A percentile compares a stretch with the other conserved stretches of the same genome.
Conservation (phyloP, 2,329 filamentous ascomycete genomes). For the Anthostomella pinea region DNA sequence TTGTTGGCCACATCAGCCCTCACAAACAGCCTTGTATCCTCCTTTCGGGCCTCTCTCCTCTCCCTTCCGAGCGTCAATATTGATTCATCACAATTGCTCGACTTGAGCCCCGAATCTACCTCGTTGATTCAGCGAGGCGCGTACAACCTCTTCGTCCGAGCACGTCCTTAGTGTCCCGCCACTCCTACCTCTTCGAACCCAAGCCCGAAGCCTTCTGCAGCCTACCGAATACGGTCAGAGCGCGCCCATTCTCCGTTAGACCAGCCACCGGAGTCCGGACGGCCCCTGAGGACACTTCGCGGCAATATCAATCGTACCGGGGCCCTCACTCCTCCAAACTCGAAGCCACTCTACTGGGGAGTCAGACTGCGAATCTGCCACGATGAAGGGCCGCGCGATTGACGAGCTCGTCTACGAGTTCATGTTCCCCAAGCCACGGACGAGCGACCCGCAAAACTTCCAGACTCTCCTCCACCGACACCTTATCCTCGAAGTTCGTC, state of each 20-base stretch:
- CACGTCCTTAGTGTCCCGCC: too few species aligned
- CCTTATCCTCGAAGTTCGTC: slow-evolving; percentile 73
- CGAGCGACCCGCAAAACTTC: slow-evolving; percentile 69
- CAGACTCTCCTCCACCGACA: slow-evolving; percentile 65
- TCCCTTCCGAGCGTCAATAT: not conserved
- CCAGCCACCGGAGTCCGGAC: too few species aligned
- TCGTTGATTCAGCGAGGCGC: too few species aligned
- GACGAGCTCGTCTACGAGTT: slow-evolving; percentile 71
- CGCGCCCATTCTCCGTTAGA: too few species aligned
- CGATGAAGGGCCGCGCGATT: slow-evolving; percentile 70
- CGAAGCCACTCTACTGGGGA: slow-evolving; percentile 1
- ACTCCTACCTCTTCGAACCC: too few species aligned
- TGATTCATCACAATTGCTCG: not conserved
- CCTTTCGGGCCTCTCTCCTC: not conserved
- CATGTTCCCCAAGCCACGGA: slow-evolving; percentile 67
- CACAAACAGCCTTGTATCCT: not conserved
- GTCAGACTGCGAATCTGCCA: slow-evolving; percentile 20
- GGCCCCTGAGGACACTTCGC: too few species aligned
- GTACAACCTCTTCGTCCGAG: too few species aligned
- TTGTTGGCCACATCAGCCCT: slow-evolving; percentile 2
- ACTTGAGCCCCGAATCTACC: too few species aligned
- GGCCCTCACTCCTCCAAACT: slow-evolving; percentile 3
- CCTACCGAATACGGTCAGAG: too few species aligned
- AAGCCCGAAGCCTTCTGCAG: too few species aligned
- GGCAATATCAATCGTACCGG: slow-evolving; percentile 1